Conservation (phyloP, 169 alveolate species). For the Cyclospora cayetanensis region DNA sequence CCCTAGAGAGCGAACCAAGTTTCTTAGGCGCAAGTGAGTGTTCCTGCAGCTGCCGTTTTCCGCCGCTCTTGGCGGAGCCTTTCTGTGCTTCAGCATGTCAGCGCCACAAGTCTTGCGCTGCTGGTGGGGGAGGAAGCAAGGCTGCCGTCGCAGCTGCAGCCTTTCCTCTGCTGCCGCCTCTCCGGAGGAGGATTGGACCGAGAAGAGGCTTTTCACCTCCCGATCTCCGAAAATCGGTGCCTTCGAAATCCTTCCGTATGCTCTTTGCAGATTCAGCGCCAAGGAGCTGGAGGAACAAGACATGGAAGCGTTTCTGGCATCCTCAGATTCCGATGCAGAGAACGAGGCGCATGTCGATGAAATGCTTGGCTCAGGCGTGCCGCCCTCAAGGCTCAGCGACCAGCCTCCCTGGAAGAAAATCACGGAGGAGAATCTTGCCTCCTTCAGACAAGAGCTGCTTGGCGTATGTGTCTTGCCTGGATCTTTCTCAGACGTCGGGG, state of each 20-base stretch:
- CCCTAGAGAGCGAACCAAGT: constrained; percentile 89
- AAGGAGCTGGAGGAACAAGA: constrained; percentile 77
- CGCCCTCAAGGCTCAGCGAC: no score
- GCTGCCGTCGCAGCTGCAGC: no score
- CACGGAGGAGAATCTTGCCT: constrained; percentile 62
- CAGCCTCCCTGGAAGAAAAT: constrained; percentile 24
- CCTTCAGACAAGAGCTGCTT: constrained; percentile 70
- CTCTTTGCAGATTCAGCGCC: constrained; percentile 73
- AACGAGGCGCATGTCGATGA: not conserved
- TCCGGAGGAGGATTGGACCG: constrained; percentile 67
- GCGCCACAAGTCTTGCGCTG: no score
- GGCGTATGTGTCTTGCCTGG: no score
- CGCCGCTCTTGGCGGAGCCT: no score
- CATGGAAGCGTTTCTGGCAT: constrained; percentile 75
- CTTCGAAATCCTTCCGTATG: not conserved
- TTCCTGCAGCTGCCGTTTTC: not conserved
- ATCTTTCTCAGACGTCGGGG: no score
- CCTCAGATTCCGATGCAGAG: constrained; percentile 57
- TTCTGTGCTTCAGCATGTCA: no score
- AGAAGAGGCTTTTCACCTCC: constrained; percentile 73
- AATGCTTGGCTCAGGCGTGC: no score
- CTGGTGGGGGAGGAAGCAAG: no score
- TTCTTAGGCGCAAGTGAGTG: constrained; percentile 78
- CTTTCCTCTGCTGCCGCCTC: constrained; percentile 4
- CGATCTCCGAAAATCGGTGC: not conserved